Evolutionary conservation across 257 asterid genomes (phyloP), one percentile per base, ranked within the genome.

Genomic region (Solanum pennellii): DNA sequence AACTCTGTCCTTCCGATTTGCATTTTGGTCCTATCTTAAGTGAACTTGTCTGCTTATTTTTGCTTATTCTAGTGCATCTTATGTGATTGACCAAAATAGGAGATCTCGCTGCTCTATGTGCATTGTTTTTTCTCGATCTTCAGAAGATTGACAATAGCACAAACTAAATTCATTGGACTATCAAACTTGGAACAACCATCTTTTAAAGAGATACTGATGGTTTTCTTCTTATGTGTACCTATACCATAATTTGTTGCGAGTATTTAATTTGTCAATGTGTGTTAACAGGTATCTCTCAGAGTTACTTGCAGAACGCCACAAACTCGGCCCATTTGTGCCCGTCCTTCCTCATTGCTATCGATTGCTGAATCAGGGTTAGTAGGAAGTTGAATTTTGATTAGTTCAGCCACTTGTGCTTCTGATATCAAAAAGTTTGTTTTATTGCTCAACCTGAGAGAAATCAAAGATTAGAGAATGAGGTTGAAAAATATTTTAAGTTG

Each of bases 351-450:
- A 92, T 90, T 62, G 95, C 89, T 92, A 90, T 82, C 91, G 96
- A 90, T 90, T 96, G 92, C 91, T 96, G 91, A 94, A 91, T 90
- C 98, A 96, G 92, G 99, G 99, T 96, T 94, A 92, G 98, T 89
- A 47, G 69, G 69, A 82, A 45, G 66, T 79, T 79, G 27, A 79
- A 79, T 27, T 80, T 82, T 82, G 69, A 49, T 82, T 49, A 18
- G 9, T 47, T 82, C 66, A 29, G 85, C 42, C 85, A 9, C 68
- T 82, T 82, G 44, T 49, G 69, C 41, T 47, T 80, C 20, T 18
- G 45, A 49, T 29, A 49, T 82, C 85, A 82, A 29, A 25, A 47
- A 45, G 3, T 29, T 18, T 1, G 10, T 29, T 49, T 49, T 80
- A 49, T 31, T 82, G 42, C 85, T 82, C 35, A 11, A 10, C 29